These are phyloP conservation scores for Xylariaceae sp. DNA, from an alignment of 2,329 filamentous ascomycete species.

Conservation along the genomic window DNA sequence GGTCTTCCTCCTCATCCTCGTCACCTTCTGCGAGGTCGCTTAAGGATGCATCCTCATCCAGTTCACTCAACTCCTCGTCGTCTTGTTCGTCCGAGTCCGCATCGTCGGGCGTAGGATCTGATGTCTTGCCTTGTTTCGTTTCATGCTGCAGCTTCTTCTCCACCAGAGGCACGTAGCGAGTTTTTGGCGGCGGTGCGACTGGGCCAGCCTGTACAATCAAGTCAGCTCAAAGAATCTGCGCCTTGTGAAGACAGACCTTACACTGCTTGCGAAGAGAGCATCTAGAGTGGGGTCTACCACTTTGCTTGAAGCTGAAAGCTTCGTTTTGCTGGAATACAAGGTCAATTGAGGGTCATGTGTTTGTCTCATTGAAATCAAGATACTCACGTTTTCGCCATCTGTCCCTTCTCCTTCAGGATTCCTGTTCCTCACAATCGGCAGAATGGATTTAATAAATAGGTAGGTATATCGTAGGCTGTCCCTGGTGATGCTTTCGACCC, in stretches of 20 bases:
- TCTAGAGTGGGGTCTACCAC: constrained; percentile 63
- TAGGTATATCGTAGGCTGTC: too few relatives aligned
- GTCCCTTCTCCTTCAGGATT: constrained; percentile 1
- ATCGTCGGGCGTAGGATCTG: constrained; percentile 1
- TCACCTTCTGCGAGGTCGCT: constrained; percentile 36
- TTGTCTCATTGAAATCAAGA: neutral
- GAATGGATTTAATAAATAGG: too few relatives aligned
- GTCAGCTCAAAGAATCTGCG: constrained; percentile 3
- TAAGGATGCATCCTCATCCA: constrained; percentile 34
- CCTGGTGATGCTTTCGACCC: neutral
- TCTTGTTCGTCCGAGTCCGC: constrained; percentile 29
- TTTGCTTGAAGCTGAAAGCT: constrained; percentile 43
- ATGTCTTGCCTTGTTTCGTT: constrained; percentile 14
- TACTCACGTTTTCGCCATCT: constrained; percentile 31
- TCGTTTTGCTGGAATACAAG: constrained; percentile 31
- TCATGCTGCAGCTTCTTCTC: constrained; percentile 32
- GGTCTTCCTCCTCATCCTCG: constrained; percentile 37
- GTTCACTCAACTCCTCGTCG: constrained; percentile 37
- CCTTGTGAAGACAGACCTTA: constrained; percentile 39
- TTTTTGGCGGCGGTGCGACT: constrained; percentile 40
- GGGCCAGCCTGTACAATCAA: constrained; percentile 43
- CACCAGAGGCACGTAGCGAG: constrained; percentile 39
- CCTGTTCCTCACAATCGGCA: too few relatives aligned
- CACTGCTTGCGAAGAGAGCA: constrained; percentile 67
- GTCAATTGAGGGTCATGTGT: constrained; percentile 13